phyloP scores from a whole-genome alignment of 495 filamentous ascomycete genomes.

The Pyronema domesticum region DNA sequence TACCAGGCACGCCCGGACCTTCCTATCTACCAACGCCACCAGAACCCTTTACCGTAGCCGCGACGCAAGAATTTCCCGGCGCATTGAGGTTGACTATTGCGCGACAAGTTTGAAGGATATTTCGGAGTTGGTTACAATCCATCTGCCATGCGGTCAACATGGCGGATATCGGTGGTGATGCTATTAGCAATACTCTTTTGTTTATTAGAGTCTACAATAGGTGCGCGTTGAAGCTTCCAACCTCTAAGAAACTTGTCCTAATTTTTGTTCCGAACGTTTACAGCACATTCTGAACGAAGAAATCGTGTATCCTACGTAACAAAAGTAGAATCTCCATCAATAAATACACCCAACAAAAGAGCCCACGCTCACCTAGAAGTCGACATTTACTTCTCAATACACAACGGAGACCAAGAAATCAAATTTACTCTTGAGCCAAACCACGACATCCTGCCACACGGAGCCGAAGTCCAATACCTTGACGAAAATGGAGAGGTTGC shows the following conservation, averaged over 20 bases:
- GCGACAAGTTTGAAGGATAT: too few species aligned
- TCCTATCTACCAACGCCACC: too few species aligned
- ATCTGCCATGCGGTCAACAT: constrained; percentile 4
- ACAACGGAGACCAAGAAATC: constrained; percentile 46
- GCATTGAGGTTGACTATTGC: too few species aligned
- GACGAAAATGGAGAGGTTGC: constrained; percentile 46
- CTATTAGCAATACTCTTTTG: not conserved
- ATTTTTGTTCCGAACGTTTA: not conserved
- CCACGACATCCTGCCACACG: constrained; percentile 60
- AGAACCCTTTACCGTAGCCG: too few species aligned
- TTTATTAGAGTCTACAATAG: constrained; percentile 1
- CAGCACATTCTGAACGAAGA: constrained; percentile 54
- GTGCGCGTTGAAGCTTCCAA: not conserved
- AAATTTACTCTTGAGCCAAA: constrained; percentile 79
- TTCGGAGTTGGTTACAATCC: too few species aligned
- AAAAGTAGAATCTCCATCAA: constrained; percentile 51
- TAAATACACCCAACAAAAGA: constrained; percentile 61
- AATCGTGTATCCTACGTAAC: constrained; percentile 60
- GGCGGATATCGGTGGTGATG: constrained; percentile 1
- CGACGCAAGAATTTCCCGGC: too few species aligned
- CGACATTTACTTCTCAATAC: constrained; percentile 61
- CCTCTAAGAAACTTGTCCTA: not conserved
- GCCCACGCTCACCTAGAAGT: constrained; percentile 66
- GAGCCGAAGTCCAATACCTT: constrained; percentile 56
- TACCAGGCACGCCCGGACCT: too few species aligned